A percentile compares a stretch with the other conserved stretches of the same genome.
These are phyloP conservation scores for Ophiosphaerella herpotricha DNA, from an alignment of 2,329 filamentous ascomycete genomes.

Conservation along the genomic window DNA sequence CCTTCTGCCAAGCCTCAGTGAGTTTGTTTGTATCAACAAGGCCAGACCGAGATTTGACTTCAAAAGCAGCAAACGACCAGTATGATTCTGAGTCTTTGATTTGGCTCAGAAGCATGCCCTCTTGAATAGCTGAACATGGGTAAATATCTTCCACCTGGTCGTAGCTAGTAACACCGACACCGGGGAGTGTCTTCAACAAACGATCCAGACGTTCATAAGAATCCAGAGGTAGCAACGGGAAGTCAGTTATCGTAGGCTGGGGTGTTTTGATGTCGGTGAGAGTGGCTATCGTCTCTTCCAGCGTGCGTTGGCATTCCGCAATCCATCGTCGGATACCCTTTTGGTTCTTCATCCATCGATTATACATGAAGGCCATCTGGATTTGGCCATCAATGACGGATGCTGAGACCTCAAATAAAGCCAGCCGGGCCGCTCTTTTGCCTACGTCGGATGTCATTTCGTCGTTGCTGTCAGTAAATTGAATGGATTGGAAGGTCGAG, in stretches of 20 bases:
- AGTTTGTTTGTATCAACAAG: constrained; percentile 28
- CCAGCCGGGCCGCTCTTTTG: constrained; percentile 28
- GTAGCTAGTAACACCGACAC: constrained; percentile 23
- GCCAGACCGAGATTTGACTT: constrained; percentile 28
- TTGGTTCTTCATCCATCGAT: constrained; percentile 38
- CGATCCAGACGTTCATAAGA: constrained; percentile 37
- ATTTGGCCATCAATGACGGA: constrained; percentile 27
- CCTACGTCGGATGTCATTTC: constrained; percentile 34
- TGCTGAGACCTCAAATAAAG: constrained; percentile 41
- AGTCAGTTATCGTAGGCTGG: constrained; percentile 39
- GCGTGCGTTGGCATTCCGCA: constrained; percentile 36
- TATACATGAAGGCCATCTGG: constrained; percentile 41
- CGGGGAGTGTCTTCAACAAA: constrained; percentile 32
- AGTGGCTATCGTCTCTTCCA: constrained; percentile 34
- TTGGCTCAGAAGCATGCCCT: constrained; percentile 41
- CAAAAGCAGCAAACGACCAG: constrained; percentile 36
- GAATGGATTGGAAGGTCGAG: constrained; percentile 50
- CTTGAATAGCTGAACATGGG: constrained; percentile 39
- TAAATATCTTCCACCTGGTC: constrained; percentile 40
- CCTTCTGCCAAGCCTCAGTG: constrained; percentile 34
- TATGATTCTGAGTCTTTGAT: constrained; percentile 38
- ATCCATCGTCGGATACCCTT: constrained; percentile 42
- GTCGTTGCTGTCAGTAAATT: constrained; percentile 33
- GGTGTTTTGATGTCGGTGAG: constrained; percentile 26
- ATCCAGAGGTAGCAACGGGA: constrained; percentile 37